phyloP scores from a whole-genome alignment of 495 filamentous ascomycete genomes.

The Aspergillus sclerotiicarbonarius region DNA sequence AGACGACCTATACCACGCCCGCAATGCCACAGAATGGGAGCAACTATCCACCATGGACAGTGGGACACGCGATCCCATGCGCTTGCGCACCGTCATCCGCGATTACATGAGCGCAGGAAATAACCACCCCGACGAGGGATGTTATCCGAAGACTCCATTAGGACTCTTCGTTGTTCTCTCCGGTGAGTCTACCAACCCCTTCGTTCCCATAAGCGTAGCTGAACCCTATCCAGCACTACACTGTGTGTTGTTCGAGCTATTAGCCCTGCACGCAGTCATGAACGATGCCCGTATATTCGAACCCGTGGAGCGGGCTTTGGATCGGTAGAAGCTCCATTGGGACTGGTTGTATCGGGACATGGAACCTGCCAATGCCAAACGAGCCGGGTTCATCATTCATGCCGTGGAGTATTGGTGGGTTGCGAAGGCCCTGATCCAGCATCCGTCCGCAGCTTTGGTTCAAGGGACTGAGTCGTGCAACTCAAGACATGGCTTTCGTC shows the following conservation, averaged over 20 bases:
- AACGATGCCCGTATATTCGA: not conserved
- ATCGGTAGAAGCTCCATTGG: constrained; percentile 5
- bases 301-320: not conserved
- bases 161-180: not conserved
- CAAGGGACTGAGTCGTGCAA: not conserved
- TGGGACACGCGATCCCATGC: not conserved
- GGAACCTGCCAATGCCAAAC: not conserved
- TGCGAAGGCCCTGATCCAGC: constrained; percentile 1
- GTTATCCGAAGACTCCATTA: not conserved
- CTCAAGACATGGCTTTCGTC: not conserved
- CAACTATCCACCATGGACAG: not conserved
- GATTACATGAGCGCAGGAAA: not conserved
- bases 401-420: constrained; percentile 11
- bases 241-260: constrained; percentile 2
- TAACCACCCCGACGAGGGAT: not conserved
- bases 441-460: not conserved
- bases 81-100: not conserved
- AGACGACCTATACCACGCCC: not conserved
- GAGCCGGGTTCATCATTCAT: constrained; percentile 7
- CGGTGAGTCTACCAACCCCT: not conserved
- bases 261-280: not conserved
- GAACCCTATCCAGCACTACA: not conserved
- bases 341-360: not conserved
- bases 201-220: too few relatives aligned
- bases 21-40: not conserved